Percentiles rank a stretch among this genome's conserved stretches.
These are phyloP conservation scores for Amylocystis lapponica DNA, from an alignment of 768 basidiomycete genomes.

Conservation along the genomic window DNA sequence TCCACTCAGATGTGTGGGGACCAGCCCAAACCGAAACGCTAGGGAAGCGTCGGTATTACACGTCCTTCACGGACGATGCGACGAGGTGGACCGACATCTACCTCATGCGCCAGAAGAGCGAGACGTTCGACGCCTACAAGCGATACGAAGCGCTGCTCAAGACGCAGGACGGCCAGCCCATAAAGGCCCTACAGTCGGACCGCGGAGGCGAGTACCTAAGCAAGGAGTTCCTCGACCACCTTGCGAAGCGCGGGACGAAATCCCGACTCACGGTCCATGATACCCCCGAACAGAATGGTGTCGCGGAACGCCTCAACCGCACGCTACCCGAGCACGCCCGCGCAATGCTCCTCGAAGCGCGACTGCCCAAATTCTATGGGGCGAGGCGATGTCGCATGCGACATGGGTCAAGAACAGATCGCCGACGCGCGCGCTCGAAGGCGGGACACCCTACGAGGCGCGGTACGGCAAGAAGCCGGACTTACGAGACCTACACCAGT, in stretches of 20 bases:
- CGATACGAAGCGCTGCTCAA: conserved; percentile 28
- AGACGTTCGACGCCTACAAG: conserved; percentile 27
- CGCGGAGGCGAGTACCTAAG: conserved; percentile 29
- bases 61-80: conserved; percentile 26
- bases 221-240: conserved; percentile 25
- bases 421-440: conserved; percentile 9
- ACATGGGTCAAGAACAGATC: conserved; percentile 17
- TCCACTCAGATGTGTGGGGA: conserved; percentile 43
- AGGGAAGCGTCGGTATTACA: conserved; percentile 17
- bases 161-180: conserved; percentile 25
- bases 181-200: conserved; percentile 35
- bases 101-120: conserved; percentile 30
- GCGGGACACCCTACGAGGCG: conserved; percentile 16
- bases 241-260: conserved; percentile 31
- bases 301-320: conserved; percentile 28
- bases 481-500: conserved; percentile 8
- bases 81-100: conserved; percentile 18
- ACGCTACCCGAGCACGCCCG: conserved; percentile 17
- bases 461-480: conserved; percentile 11
- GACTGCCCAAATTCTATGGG: conserved; percentile 23
- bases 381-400: conserved; percentile 21
- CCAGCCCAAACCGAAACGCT: conserved; percentile 29
- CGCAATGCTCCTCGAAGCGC: conserved; percentile 20
- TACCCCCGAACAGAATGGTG: conserved; percentile 39
- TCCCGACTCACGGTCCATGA: conserved; percentile 35